These are phyloP conservation scores for Carpediemonas membranifera DNA, from an alignment of 78 protist species.

Conservation along the genomic window DNA sequence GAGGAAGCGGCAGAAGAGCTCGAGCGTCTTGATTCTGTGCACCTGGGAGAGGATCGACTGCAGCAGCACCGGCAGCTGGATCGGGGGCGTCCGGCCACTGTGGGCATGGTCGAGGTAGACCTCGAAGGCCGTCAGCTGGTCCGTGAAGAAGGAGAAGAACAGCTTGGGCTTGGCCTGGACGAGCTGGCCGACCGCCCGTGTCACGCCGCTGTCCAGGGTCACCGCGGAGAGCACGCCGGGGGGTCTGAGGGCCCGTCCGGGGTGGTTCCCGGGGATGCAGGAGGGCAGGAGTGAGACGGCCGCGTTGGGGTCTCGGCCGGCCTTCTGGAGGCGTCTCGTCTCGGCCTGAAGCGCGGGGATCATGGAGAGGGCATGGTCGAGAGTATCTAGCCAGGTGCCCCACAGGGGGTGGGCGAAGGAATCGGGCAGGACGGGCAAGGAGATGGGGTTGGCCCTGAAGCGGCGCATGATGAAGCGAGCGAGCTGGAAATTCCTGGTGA, in stretches of 20 bases:
- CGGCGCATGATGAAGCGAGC: neutral
- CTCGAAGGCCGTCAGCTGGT: neutral
- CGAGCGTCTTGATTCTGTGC: neutral
- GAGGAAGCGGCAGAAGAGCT: neutral
- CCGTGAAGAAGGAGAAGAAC: neutral
- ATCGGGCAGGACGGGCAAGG: neutral
- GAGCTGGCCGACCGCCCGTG: neutral
- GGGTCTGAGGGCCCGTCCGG: too few species aligned
- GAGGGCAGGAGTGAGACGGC: too few species aligned
- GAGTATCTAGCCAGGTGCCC: neutral
- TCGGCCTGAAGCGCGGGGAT: neutral
- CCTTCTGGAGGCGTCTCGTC: neutral
- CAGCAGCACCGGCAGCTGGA: neutral
- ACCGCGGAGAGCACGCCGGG: too few species aligned
- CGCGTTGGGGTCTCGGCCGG: neutral
- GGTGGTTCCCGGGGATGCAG: too few species aligned
- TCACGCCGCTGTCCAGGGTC: too few species aligned
- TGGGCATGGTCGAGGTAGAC: neutral
- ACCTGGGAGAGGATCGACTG: neutral
- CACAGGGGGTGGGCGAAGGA: neutral
- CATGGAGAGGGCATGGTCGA: neutral
- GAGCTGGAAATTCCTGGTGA: neutral
- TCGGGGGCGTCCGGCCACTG: neutral
- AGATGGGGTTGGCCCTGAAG: neutral
- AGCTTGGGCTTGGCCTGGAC: neutral